A percentile compares a stretch with the other conserved stretches of the same genome.
Conservation (phyloP, 2,329 filamentous ascomycete species). For the Stagonosporopsis cucurbitacearum region DNA sequence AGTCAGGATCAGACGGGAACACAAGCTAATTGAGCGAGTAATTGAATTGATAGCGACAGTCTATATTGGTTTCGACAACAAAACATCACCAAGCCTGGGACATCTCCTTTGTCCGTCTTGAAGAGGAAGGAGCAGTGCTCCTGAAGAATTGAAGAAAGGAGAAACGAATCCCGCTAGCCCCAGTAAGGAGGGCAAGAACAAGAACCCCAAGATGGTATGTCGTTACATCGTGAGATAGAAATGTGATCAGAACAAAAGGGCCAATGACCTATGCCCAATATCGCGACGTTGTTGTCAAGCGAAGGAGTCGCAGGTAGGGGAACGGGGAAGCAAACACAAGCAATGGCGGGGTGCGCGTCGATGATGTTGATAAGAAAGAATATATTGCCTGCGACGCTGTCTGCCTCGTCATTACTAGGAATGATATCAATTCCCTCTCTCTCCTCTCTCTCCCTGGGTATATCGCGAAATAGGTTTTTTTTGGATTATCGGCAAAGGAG, state of each 20-base stretch:
- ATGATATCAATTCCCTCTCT: constrained; percentile 31
- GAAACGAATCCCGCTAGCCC: constrained; percentile 33
- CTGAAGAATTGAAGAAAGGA: constrained; percentile 22
- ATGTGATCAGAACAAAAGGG: constrained; percentile 28
- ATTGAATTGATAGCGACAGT: constrained; percentile 20
- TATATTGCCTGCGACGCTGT: constrained; percentile 48
- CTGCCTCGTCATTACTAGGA: constrained; percentile 47
- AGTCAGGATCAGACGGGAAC: constrained; percentile 9
- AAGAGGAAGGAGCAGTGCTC: constrained; percentile 16
- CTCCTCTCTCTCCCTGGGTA: constrained; percentile 32
- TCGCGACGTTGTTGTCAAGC: constrained; percentile 10
- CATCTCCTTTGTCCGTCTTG: constrained; percentile 11
- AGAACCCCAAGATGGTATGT: constrained; percentile 36
- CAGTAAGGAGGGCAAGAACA: constrained; percentile 20
- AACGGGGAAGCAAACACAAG: constrained; percentile 26
- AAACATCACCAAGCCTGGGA: constrained; percentile 18
- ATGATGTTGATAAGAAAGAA: constrained; percentile 37
- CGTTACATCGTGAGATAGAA: constrained; percentile 44
- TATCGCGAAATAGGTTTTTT: constrained; percentile 42
- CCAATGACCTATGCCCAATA: constrained; percentile 6
- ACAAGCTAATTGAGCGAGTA: constrained; percentile 2
- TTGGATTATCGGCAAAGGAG: constrained; percentile 32
- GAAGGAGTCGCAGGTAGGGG: constrained; percentile 16
- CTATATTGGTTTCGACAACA: constrained; percentile 19
- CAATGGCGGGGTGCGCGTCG: constrained; percentile 37